Evolutionary conservation across 1,139 yeast species (phyloP).

Genomic region (Sugiyamaella sp.): DNA sequence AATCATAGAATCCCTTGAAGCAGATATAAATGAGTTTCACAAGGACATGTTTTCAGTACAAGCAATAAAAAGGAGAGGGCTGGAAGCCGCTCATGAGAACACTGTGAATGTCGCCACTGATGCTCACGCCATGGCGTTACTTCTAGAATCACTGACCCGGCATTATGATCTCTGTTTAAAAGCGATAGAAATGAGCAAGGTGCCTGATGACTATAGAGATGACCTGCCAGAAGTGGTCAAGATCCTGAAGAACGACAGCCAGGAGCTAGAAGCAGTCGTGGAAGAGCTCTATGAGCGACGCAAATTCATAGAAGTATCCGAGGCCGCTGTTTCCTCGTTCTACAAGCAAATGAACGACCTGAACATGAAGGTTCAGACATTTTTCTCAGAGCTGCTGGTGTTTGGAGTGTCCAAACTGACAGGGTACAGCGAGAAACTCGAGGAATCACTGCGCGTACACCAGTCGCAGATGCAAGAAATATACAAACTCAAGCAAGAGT

Average conservation of each 20-base stretch:
- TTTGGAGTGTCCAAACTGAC: slow-evolving; percentile 33
- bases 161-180: slow-evolving; percentile 79
- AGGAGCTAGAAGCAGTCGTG: slow-evolving; percentile 45
- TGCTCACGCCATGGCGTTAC: slow-evolving; percentile 71
- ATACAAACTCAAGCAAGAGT: slow-evolving; percentile 35
- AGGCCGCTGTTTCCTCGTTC: slow-evolving; percentile 31
- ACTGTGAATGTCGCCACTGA: slow-evolving; percentile 42
- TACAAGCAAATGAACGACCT: slow-evolving; percentile 28
- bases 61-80: slow-evolving; percentile 25
- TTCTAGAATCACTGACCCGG: slow-evolving; percentile 70
- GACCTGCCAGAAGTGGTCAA: slow-evolving; percentile 36
- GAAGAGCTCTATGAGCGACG: slow-evolving; percentile 40
- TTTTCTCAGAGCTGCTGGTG: slow-evolving; percentile 33
- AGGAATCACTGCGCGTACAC: slow-evolving; percentile 24
- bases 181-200: slow-evolving; percentile 32
- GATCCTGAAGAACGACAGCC: slow-evolving; percentile 45
- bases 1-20: slow-evolving; percentile 47
- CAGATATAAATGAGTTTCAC: slow-evolving; percentile 34
- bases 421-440: slow-evolving; percentile 29
- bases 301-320: slow-evolving; percentile 33
- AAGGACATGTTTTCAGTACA: slow-evolving; percentile 27
- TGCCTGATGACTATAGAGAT: slow-evolving; percentile 25
- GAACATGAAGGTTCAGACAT: slow-evolving; percentile 26
- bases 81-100: slow-evolving; percentile 35
- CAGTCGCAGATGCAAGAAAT: slow-evolving; percentile 35